Evolutionary conservation across 2,329 filamentous ascomycete genomes (phyloP), one percentile per base, ranked within the genome.

Genomic region (Trichoderma cornu-damae): DNA sequence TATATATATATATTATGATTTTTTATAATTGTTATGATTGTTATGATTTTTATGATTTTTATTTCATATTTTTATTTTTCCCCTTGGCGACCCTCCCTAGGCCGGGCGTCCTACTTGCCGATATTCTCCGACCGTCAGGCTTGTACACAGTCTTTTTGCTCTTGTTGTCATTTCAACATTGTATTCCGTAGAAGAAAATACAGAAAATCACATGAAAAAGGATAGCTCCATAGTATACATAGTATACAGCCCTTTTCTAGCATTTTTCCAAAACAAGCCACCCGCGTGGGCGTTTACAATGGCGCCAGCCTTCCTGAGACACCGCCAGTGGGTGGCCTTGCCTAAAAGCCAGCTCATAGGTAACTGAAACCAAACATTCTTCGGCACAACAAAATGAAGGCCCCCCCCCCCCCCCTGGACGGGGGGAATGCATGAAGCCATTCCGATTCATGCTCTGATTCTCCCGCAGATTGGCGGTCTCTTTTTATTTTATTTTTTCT

Each of bases 321-420:
- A 18, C 40, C 22, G 34, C 48, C 40, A 35, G 12, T 14, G 6
- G 48, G 12, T 14, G 6, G 20, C n/a, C 30, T 54, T 30, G 51
- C 30, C 51, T 46, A 40, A n/a, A 8, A 22, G 35, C 8, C 37
- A 37, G 40, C 37, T 30, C 35, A n/a, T n/a, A n/a, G n/a, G 35
- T n/a, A 55, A n/a, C 40, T 47, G 52, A 55, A 55, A 55, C 52
- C 42, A 55, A 55, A 47, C 32, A 46, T 46, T n/a, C n/a, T n/a
- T n/a, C 20, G 22, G 51, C 40, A 32, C 22, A 54, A 46, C 51
- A 20, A 7, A 8, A 37, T 20, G 16, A n/a, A n/a, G n/a, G n/a
- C n/a, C n/a, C n/a, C n/a, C n/a, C n/a, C n/a, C n/a, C n/a, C n/a
- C n/a, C 52, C 52, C 52, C 52, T 55, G 46, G 38, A 47, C 38